phyloP scores from a whole-genome alignment of 2,329 filamentous ascomycete genomes.

The Exophiala sp. region DNA sequence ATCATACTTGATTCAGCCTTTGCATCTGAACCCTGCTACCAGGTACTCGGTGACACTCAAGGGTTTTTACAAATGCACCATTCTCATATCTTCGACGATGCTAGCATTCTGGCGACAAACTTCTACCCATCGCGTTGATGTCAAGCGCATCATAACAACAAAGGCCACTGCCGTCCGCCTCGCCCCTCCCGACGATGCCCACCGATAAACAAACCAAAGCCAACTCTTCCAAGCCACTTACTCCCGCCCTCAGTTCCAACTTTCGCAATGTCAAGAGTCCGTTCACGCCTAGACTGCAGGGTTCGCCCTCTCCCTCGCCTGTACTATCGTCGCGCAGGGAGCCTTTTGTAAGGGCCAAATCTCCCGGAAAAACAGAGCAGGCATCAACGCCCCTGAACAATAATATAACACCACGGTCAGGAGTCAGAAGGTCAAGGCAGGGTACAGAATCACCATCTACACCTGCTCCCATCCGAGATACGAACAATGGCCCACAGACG shows the following conservation, averaged over 20 bases:
- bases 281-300: slow-evolving; percentile 58
- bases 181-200: slow-evolving; percentile 42
- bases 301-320: slow-evolving; percentile 35
- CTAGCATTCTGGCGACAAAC: slow-evolving; percentile 35
- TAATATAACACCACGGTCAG: slow-evolving; percentile 77
- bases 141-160: slow-evolving; percentile 33
- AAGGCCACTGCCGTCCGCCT: slow-evolving; percentile 26
- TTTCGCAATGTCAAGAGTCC: slow-evolving; percentile 55
- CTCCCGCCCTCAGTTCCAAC: slow-evolving; percentile 64
- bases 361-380: slow-evolving; percentile 34
- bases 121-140: slow-evolving; percentile 37
- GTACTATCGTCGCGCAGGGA: slow-evolving; percentile 30
- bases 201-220: slow-evolving; percentile 49
- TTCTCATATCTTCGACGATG: slow-evolving; percentile 2
- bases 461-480: slow-evolving; percentile 6
- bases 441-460: slow-evolving; percentile 64
- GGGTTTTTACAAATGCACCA: not conserved
- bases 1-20: slow-evolving; percentile 1
- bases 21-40: not conserved
- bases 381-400: slow-evolving; percentile 58
- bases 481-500: slow-evolving; percentile 7
- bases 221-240: slow-evolving; percentile 56
- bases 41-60: not conserved
- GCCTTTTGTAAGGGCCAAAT: slow-evolving; percentile 19
- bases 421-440: slow-evolving; percentile 66